Evolutionary conservation across 169 alveolate species (phyloP).

Genomic region (Plasmodium reichenowi): DNA sequence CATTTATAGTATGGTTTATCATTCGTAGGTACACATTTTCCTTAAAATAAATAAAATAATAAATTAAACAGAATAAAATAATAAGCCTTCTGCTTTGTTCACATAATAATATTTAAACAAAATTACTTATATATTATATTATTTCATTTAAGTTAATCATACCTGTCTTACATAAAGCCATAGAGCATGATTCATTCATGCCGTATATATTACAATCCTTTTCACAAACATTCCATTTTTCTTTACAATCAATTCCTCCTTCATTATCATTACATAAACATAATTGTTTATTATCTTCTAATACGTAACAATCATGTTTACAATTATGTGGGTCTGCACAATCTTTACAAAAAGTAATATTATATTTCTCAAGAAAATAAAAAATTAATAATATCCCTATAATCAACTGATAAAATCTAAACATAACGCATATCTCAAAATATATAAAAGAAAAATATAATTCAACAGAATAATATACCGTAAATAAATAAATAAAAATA

Average conservation of each 20-base stretch:
- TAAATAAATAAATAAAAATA: background rate
- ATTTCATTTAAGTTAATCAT: too few species aligned
- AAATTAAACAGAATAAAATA: too few species aligned
- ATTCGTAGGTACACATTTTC: conserved; percentile 76
- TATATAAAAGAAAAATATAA: background rate
- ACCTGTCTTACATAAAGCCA: conserved; percentile 64
- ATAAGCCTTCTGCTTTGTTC: too few species aligned
- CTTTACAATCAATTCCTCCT: conserved; percentile 58
- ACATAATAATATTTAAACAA: background rate
- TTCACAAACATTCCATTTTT: conserved; percentile 70
- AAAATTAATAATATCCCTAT: conserved; percentile 18
- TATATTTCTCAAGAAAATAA: conserved; percentile 18
- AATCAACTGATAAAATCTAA: conserved; percentile 15
- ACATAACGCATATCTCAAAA: conserved; percentile 30
- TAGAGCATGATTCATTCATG: conserved; percentile 29
- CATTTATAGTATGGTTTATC: conserved; percentile 82
- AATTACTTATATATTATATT: background rate
- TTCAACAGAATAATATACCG: background rate
- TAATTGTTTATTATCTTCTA: conserved; percentile 22
- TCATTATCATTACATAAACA: conserved; percentile 73
- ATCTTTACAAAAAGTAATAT: conserved; percentile 9
- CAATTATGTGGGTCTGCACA: conserved; percentile 45
- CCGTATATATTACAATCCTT: conserved; percentile 58
- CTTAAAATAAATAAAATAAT: conserved; percentile 31
- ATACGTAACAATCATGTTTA: conserved; percentile 33